These are phyloP conservation scores for Astraeus odoratus DNA, from an alignment of 768 basidiomycete species.

Conservation along the genomic window DNA sequence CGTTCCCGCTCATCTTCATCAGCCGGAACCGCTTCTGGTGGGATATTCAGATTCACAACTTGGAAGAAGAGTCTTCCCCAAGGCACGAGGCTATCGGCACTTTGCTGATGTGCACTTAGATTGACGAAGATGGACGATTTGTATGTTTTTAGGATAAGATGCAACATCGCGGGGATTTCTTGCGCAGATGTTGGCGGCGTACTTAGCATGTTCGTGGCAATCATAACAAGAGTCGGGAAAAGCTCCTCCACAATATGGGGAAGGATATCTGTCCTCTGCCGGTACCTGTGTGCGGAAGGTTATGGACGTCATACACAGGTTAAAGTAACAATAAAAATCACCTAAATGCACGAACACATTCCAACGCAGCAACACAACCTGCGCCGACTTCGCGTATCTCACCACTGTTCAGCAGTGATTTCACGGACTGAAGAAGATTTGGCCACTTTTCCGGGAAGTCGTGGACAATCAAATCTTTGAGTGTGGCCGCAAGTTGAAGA, in stretches of 20 bases:
- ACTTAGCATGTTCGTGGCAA: constrained; percentile 63
- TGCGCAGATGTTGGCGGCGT: constrained; percentile 52
- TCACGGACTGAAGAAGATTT: constrained; percentile 57
- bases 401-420: constrained; percentile 52
- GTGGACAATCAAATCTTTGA: constrained; percentile 66
- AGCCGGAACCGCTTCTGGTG: constrained; percentile 55
- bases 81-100: constrained; percentile 66
- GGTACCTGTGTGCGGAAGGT: constrained; percentile 43
- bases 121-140: constrained; percentile 73
- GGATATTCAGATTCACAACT: constrained; percentile 67
- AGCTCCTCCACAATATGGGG: constrained; percentile 52
- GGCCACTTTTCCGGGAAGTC: constrained; percentile 82
- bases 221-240: constrained; percentile 70
- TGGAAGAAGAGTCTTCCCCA: constrained; percentile 84
- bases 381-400: constrained; percentile 73
- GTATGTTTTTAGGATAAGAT: constrained; percentile 84
- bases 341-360: constrained; percentile 59
- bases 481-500: constrained; percentile 64
- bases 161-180: constrained; percentile 78
- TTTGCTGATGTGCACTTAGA: constrained; percentile 69
- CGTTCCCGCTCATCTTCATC: constrained; percentile 72
- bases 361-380: constrained; percentile 71
- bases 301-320: constrained; percentile 23
- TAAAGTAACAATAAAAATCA: constrained; percentile 2
- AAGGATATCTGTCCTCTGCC: constrained; percentile 54